These are phyloP conservation scores for Pleurotus cornucopiae DNA, from an alignment of 768 basidiomycete species.

Conservation along the genomic window DNA sequence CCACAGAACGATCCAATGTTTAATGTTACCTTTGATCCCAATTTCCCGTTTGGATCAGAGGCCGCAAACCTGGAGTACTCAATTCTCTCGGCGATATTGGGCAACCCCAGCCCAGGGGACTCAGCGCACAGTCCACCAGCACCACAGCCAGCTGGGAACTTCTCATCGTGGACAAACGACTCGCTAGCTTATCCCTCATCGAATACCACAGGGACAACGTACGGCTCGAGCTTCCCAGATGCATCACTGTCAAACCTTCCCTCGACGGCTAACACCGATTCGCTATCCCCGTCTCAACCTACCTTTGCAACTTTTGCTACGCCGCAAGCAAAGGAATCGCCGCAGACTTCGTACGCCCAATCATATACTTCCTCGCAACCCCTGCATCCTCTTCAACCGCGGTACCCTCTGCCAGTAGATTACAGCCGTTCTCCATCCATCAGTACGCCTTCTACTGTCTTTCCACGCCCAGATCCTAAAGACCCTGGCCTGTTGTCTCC, in stretches of 20 bases:
- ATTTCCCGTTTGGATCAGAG: slow-evolving; percentile 75
- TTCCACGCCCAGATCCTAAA: slow-evolving; percentile 8
- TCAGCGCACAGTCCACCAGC: slow-evolving; percentile 37
- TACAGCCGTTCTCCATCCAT: slow-evolving; percentile 9
- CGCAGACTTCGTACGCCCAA: slow-evolving; percentile 19
- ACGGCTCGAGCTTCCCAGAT: slow-evolving; percentile 34
- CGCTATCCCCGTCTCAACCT: slow-evolving; percentile 1
- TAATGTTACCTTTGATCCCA: slow-evolving; percentile 56
- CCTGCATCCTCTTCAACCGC: slow-evolving; percentile 47
- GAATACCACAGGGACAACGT: slow-evolving; percentile 24
- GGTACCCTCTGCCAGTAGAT: slow-evolving; percentile 27
- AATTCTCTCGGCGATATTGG: slow-evolving; percentile 88
- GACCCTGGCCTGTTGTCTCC: slow-evolving; percentile 29
- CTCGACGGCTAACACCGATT: slow-evolving; percentile 1
- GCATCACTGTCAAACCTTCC: slow-evolving; percentile 28
- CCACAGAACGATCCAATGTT: slow-evolving; percentile 57
- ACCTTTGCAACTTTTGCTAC: neutral
- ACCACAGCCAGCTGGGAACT: slow-evolving; percentile 30
- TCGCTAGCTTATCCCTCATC: slow-evolving; percentile 35
- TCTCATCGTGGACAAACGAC: slow-evolving; percentile 31
- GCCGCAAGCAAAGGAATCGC: neutral
- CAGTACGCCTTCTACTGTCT: slow-evolving; percentile 7
- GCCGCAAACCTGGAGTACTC: slow-evolving; percentile 94
- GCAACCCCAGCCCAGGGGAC: slow-evolving; percentile 61
- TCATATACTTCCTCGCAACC: slow-evolving; percentile 16